Base-by-base conservation (phyloP, 345 rosid species). In the Limnanthes douglasii region DNA sequence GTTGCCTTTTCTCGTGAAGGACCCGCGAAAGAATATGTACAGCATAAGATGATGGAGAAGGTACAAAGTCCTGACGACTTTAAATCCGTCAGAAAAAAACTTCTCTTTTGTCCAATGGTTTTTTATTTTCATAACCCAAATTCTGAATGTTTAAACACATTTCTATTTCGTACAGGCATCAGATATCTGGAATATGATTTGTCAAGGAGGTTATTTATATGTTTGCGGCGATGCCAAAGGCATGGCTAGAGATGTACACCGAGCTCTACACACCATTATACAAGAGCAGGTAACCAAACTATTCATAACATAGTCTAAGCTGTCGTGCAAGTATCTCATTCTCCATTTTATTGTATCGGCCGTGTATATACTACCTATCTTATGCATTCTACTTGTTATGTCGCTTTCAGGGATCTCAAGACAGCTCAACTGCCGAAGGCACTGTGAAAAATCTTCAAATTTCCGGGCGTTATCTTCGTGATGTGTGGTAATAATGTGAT, bases 1-100 rank as follows among this genome's bases (percentile, higher is more conserved):
- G 62, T 90, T 39, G 95, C 95, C 33, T 90, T 90, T 64, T 90
- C 98, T n/a, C 90, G 95, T 4, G 94, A 84, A 50, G 98, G 98
- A 41, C 73, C 92, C n/a, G 65, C 59, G 36, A 90, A 90, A 68
- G 79, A 90, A 38, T 90, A 90, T 23, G 98, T 84, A 47, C 98
- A 90, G 51, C 94, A 90, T 59, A 84, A 76, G 62, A 77, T 90
- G 56, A 51, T 62, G 48, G 79, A 74, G 51, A 84, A 77, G 69
- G 97, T 78, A 62, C 36, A 44, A 37, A 6, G 25, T 10, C 12
- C 4, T n/a, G 6, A 9, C 25, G 39, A 45, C 18, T 18, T 19
- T 17, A 12, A 31, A 40, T 3, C 1, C 22, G 28, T 18, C 7
- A 23, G 11, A 5, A 27, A 9, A 31, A 30, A 48, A 15, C n/a